A percentile compares a stretch with the other conserved stretches of the same genome.
phyloP scores from a whole-genome alignment of 306 rosid species.

The Cicer pinnatifidum region DNA sequence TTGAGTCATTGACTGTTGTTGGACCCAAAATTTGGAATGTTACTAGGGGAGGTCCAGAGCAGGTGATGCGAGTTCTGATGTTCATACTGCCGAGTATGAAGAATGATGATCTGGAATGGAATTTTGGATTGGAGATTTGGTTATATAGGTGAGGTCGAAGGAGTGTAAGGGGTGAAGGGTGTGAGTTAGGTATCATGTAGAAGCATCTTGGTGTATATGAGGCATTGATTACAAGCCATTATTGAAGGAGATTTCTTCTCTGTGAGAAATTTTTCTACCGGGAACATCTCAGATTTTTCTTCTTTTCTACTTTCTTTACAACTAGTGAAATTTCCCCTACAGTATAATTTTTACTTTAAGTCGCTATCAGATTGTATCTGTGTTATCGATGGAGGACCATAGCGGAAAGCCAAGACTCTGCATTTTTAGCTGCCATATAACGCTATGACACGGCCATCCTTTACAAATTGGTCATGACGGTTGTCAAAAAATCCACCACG shows the following conservation, averaged over 20 bases:
- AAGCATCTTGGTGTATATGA: neutral
- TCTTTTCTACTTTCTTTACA: neutral
- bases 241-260: slow-evolving; percentile 2
- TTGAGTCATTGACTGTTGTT: neutral
- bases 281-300: neutral
- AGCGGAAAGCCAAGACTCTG: too few relatives aligned
- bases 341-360: neutral
- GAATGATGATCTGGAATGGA: neutral
- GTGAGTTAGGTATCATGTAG: neutral
- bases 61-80: slow-evolving; percentile 5
- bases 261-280: neutral
- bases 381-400: too few relatives aligned
- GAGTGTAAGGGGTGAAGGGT: neutral
- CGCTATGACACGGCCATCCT: too few relatives aligned
- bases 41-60: neutral
- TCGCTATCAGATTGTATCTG: neutral
- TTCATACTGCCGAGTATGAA: neutral
- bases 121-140: neutral
- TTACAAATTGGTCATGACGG: too few relatives aligned
- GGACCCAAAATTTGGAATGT: neutral
- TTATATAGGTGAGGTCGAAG: neutral
- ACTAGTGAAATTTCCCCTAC: neutral
- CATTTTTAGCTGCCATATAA: too few relatives aligned
- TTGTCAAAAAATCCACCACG: too few relatives aligned
- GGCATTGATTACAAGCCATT: neutral